Base-by-base conservation (phyloP, 2,329 filamentous ascomycete species). In the Karstenula rhodostoma region DNA sequence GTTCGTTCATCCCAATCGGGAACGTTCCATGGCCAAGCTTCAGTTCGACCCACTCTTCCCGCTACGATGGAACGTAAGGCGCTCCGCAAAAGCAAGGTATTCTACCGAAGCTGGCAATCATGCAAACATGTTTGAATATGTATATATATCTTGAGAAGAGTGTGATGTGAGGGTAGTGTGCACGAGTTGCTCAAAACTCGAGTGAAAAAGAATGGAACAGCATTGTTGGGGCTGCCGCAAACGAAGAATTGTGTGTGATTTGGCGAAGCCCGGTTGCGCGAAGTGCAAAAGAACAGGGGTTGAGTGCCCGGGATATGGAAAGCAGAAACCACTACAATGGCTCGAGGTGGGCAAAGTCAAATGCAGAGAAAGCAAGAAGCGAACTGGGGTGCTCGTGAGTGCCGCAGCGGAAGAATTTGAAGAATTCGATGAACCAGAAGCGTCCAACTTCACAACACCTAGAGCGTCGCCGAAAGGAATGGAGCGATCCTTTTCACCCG, bases 201-300 rank as follows among this genome's bases (percentile, higher is more conserved):
- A 47, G 10, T 22, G 10, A 37, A 9, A 35, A 22, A 43, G 17
- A 22, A 50, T 50, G 48, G 48, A 50, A 27, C 48, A 50, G 33
- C 48, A 35, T 50, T 50, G 48, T 22, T 50, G 48, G 48, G 33
- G 29, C 13, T 50, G 48, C 25, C 48, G 48, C n/a, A 50, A 50
- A 37, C 23, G 48, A 23, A 50, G 48, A 37, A 19, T 50, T 7
- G 48, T 50, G 22, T 50, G 48, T 37, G 48, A 50, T 22, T 50
- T 50, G 17, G 48, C 27, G 13, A 50, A 33, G 27, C 48, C 48
- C 0, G 25, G 27, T 6, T 50, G 48, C 13, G 48, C 48, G 17
- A 50, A 50, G 29, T 50, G 48, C 29, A 50, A 35, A 50, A 50
- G 48, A 50, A 27, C 17, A 22, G 48, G 48, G 17, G 29, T 50